Conservation (phyloP, 805 yeast genomes). For the Metschnikowia kunwiensis region DNA sequence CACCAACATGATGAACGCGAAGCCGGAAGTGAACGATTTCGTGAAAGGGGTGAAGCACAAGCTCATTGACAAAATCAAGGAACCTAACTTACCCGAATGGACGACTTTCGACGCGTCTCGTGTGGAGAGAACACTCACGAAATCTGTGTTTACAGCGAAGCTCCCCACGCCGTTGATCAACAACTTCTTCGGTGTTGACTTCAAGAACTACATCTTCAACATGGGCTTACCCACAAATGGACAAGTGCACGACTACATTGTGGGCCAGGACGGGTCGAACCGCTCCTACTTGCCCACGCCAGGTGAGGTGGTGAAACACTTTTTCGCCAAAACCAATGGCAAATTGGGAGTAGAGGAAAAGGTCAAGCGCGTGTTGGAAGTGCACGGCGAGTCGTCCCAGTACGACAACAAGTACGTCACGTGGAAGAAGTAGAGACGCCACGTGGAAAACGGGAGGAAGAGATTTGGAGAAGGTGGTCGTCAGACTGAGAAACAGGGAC, state of each 20-base stretch:
- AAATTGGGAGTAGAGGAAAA: constrained; percentile 62
- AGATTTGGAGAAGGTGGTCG: no score
- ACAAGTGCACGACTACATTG: constrained; percentile 62
- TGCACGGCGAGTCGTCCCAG: constrained; percentile 47
- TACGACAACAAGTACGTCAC: constrained; percentile 42
- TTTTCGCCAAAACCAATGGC: constrained; percentile 46
- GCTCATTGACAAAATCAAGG: constrained; percentile 56
- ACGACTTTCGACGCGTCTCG: constrained; percentile 28
- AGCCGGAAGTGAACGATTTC: constrained; percentile 54
- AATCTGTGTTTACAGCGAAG: constrained; percentile 20
- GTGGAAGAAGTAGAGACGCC: constrained; percentile 33
- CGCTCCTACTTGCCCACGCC: constrained; percentile 68
- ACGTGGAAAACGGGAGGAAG: no score
- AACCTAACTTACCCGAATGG: constrained; percentile 49
- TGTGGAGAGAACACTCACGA: constrained; percentile 20
- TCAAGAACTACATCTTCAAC: constrained; percentile 51
- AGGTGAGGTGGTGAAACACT: constrained; percentile 63
- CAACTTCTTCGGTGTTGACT: constrained; percentile 38
- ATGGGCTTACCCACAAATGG: constrained; percentile 79
- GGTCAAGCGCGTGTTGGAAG: constrained; percentile 54
- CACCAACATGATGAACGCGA: constrained; percentile 60
- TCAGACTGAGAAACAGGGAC: no score
- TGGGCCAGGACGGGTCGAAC: constrained; percentile 64
- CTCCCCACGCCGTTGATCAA: constrained; percentile 34
- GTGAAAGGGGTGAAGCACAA: constrained; percentile 65